Evolutionary conservation across 78 protist species (phyloP).

Genomic region (Protostelium mycophagum): DNA sequence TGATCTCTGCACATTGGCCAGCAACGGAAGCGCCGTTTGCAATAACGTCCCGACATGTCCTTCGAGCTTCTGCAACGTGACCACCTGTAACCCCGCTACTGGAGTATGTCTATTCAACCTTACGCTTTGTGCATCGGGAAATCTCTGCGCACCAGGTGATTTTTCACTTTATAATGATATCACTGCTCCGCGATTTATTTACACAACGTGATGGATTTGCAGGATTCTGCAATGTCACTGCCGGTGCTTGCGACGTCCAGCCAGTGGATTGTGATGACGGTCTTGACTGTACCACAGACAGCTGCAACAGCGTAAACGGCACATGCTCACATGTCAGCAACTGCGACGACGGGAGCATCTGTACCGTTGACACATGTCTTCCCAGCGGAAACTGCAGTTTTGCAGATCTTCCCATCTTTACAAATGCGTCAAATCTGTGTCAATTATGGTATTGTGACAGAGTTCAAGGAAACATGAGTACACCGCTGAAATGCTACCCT

Average conservation of each 20-base stretch:
- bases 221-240: slow-evolving; percentile 2
- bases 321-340: background rate
- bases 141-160: background rate
- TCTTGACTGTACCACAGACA: slow-evolving; percentile 27
- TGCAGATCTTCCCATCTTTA: background rate
- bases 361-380: slow-evolving; percentile 27
- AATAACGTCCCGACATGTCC: background rate
- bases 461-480: background rate
- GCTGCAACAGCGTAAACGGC: slow-evolving; percentile 7
- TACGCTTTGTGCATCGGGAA: background rate
- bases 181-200: no score
- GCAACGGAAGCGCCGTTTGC: background rate
- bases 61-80: background rate
- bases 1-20: slow-evolving; percentile 7
- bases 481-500: background rate
- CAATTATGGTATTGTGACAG: background rate
- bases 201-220: background rate
- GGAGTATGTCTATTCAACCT: background rate
- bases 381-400: slow-evolving; percentile 3
- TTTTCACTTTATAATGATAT: background rate
- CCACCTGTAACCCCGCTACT: background rate
- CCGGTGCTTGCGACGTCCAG: slow-evolving; percentile 7
- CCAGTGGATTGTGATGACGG: slow-evolving; percentile 15
- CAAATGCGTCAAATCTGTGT: background rate
- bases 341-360: slow-evolving; percentile 19